Evolutionary conservation across 345 rosid species (phyloP), one percentile per base, ranked within the genome.

Genomic region (Syzygium oleosum): DNA sequence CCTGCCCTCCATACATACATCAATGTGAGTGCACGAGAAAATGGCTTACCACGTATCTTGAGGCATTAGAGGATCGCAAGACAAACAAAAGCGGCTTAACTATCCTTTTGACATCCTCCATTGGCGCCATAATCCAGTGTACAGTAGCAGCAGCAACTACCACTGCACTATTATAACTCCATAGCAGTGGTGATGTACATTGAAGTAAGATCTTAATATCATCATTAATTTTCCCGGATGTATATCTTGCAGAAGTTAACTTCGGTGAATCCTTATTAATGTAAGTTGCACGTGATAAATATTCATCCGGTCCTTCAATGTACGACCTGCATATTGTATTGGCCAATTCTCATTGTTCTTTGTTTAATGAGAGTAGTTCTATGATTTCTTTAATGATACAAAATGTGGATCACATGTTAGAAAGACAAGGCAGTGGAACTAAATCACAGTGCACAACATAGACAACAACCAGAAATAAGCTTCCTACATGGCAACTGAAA

Each of bases 91-190:
- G 96, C 15, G 99, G 99, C 91, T 94, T 98, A 87, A 95, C 98
- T 86, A 98, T 93, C 90, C 89, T 95, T 86, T 92, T 92, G 77
- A 95, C 92, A 91, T 96, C 95, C 90, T 95, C 97, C 83, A 85
- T 86, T 51, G 99, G 94, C 9, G 96, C 96, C 99, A 96, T 96
- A 88, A 98, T 91, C 99, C 99, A 98, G 88, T 98, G 99, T 89
- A 96, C 97, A 65, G 98, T 95, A 90, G 98, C 97, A 85, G 98
- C 95, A 84, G 98, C 98, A 88, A 96, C 93, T 65, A 96, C 97
- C 86, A 98, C 99, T 34, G 98, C 99, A 91, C 98, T 96, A 84
- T 96, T 96, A 91, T 95, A 92, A 90, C 98, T 95, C 99, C 99
- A 95, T 68, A 98, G 88, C 94, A 96, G 91, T 49, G 99, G 99